Evolutionary conservation across 345 rosid genomes (phyloP).

Genomic region (Cochlearia excelsa): DNA sequence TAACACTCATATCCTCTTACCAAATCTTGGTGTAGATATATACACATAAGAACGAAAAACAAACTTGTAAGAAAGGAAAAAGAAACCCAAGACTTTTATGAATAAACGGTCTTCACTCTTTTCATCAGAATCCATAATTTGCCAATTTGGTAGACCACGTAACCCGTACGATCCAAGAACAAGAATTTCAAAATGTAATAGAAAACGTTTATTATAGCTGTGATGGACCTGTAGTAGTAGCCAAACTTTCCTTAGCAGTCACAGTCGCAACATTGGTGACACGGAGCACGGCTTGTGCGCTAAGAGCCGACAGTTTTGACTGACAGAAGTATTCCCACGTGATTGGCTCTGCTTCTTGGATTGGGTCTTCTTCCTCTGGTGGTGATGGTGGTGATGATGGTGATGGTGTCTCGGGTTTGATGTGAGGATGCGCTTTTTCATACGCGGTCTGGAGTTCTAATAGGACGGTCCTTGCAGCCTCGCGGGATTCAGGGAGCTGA

Average conservation of each 20-base stretch:
- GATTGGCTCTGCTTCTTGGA: conserved; percentile 45
- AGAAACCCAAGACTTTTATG: not conserved
- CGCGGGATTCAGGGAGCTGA: conserved; percentile 94
- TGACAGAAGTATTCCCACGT: conserved; percentile 86
- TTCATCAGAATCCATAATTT: not conserved
- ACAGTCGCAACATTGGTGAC: conserved; percentile 54
- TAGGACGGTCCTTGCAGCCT: conserved; percentile 84
- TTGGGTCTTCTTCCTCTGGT: conserved; percentile 21
- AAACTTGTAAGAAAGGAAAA: not conserved
- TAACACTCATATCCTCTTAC: conserved; percentile 22
- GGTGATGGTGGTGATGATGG: conserved; percentile 3
- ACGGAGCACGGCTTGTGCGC: conserved; percentile 90
- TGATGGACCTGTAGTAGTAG: conserved; percentile 40
- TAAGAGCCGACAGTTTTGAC: conserved; percentile 76
- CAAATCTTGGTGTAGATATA: conserved; percentile 34
- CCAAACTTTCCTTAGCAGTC: conserved; percentile 52
- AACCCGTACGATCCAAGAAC: conserved; percentile 23
- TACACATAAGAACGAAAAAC: conserved; percentile 17
- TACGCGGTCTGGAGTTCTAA: conserved; percentile 72
- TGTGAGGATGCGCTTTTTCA: conserved; percentile 46
- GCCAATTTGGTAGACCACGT: conserved; percentile 28
- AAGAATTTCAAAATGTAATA: not conserved
- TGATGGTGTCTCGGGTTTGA: conserved; percentile 16
- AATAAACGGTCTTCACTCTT: conserved; percentile 17
- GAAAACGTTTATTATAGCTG: conserved; percentile 22